A percentile compares a stretch with the other conserved stretches of the same genome.
phyloP scores from a whole-genome alignment of 345 rosid genomes.

The Lagerstroemia speciosa region DNA sequence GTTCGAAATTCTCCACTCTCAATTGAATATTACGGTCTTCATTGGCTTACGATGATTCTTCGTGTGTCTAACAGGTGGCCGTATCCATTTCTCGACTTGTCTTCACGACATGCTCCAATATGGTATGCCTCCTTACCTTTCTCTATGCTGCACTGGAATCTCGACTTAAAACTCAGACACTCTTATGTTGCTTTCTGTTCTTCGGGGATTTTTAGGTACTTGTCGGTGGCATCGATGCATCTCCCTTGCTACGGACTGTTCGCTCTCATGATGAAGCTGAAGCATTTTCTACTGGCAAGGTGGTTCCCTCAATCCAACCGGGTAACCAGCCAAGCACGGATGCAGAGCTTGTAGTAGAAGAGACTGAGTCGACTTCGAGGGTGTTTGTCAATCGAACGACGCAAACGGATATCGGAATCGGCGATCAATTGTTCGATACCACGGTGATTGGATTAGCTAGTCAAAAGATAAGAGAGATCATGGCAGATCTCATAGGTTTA shows the following conservation, averaged over 20 bases:
- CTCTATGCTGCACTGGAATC: not conserved
- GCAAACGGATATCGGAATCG: not conserved
- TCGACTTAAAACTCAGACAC: not conserved
- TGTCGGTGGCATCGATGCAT: slow-evolving; percentile 75
- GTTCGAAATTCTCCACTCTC: not conserved
- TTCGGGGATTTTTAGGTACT: slow-evolving; percentile 51
- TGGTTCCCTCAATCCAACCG: slow-evolving; percentile 74
- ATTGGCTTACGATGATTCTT: not conserved
- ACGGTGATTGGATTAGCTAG: not conserved
- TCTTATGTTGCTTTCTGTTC: not conserved
- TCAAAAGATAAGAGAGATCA: not conserved
- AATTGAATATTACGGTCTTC: not conserved
- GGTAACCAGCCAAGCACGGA: slow-evolving; percentile 9
- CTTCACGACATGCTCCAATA: slow-evolving; percentile 74
- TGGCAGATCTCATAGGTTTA: not conserved
- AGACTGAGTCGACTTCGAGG: not conserved
- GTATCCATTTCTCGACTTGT: slow-evolving; percentile 87
- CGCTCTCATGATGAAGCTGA: slow-evolving; percentile 57
- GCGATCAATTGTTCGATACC: not conserved
- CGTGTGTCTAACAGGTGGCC: slow-evolving; percentile 73
- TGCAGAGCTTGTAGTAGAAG: not conserved
- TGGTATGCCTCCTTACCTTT: slow-evolving; percentile 36
- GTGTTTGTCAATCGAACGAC: not conserved
- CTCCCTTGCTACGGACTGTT: slow-evolving; percentile 75
- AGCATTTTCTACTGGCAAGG: slow-evolving; percentile 43